Percentiles rank a stretch among this genome's conserved stretches.
phyloP scores from a whole-genome alignment of 176 grass and related monocot genomes.

The Carex parvula region DNA sequence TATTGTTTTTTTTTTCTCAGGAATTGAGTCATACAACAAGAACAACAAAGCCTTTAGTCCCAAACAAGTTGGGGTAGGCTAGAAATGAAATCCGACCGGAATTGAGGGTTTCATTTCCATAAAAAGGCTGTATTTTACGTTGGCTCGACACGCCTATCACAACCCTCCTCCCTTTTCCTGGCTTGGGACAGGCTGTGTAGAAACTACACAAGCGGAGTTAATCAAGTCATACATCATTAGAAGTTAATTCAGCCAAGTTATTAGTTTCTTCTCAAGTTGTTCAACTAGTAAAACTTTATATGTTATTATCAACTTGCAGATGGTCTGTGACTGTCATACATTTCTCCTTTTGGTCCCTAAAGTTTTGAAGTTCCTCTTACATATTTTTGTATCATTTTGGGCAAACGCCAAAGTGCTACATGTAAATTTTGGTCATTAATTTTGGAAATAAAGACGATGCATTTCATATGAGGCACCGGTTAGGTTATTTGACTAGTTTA shows the following conservation, averaged over 20 bases:
- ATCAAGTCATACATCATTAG: not conserved
- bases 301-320: not conserved
- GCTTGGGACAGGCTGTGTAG: too few species aligned
- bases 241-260: not conserved
- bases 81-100: too few species aligned
- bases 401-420: not conserved
- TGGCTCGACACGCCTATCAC: too few species aligned
- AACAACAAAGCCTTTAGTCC: too few species aligned
- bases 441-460: not conserved
- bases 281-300: not conserved
- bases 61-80: too few species aligned
- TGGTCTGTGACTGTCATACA: not conserved
- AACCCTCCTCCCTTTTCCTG: too few species aligned
- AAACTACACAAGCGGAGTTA: too few species aligned
- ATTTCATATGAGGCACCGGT: not conserved
- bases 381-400: not conserved
- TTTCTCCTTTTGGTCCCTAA: not conserved
- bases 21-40: not conserved
- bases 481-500: not conserved
- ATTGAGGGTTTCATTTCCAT: too few species aligned
- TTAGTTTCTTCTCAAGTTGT: not conserved
- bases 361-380: not conserved
- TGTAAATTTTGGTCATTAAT: not conserved
- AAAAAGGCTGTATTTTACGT: too few species aligned
- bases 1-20: conserved; percentile 26